These are phyloP conservation scores for Phaeotremella skinneri DNA, from an alignment of 768 basidiomycete species.

Conservation along the genomic window DNA sequence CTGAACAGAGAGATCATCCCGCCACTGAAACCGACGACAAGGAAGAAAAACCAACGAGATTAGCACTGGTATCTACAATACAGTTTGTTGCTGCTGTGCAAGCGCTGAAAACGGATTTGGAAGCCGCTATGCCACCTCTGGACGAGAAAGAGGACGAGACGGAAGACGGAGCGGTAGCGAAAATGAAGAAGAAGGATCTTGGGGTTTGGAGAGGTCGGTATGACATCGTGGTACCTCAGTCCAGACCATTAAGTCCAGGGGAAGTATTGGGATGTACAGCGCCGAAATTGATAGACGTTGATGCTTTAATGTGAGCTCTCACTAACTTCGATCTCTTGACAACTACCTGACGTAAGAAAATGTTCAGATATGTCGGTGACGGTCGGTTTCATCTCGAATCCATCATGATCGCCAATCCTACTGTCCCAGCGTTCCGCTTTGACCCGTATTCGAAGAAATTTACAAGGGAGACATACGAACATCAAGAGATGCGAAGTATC, in stretches of 20 bases:
- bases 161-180: conserved; percentile 24
- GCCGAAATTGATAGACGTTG: conserved; percentile 71
- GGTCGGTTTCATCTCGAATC: conserved; percentile 97
- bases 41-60: conserved; percentile 57
- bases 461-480: conserved; percentile 86
- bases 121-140: conserved; percentile 31
- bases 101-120: conserved; percentile 74
- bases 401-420: conserved; percentile 99
- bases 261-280: conserved; percentile 98
- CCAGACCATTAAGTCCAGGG: conserved; percentile 87
- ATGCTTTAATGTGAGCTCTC: conserved; percentile 77
- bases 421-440: conserved; percentile 91
- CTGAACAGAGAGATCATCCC: conserved; percentile 5
- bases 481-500: conserved; percentile 75
- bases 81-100: conserved; percentile 95
- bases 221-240: conserved; percentile 47
- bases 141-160: conserved; percentile 18
- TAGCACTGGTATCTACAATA: conserved; percentile 94
- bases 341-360: background rate
- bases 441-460: conserved; percentile 98
- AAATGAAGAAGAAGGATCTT: conserved; percentile 37
- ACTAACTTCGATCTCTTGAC: background rate
- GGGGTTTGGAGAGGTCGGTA: conserved; percentile 52
- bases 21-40: conserved; percentile 3
- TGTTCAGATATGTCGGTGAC: conserved; percentile 83